Evolutionary conservation across 1,284 basidiomycete genomes (phyloP), one percentile per base, ranked within the genome.

Genomic region (Amylostereum chailletii): DNA sequence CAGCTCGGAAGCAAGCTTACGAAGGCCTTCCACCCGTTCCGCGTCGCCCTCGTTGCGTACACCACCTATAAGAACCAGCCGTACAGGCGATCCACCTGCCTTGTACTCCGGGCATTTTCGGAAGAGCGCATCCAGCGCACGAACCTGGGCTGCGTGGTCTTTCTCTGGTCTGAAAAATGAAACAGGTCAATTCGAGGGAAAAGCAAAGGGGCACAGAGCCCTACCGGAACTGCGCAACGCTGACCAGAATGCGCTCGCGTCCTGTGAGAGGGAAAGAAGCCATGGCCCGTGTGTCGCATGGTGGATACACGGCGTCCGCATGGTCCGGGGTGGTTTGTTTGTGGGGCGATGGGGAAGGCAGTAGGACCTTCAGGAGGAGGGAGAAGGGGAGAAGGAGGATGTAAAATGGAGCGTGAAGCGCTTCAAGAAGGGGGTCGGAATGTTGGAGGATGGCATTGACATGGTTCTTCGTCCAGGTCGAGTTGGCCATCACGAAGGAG

Each of bases 391-490:
- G 40, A 47, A 79, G 72, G 6, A 82, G 45, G 29, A 63, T 43
- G 45, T 76, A 72, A 26, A 81, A 60, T 3, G 75, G 57, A 7
- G 56, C 59, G 58, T 79, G 72, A 5, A 82, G 43, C 27, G 63
- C 44, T 45, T 76, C 72, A 26, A 82, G 60, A 3, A 76, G 57
- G 8, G 56, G 59, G 58, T 83, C 79, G 11, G 68, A 67, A 51
- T 81, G 70, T n/a, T 68, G 67, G 10, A 94, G 68, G 43, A 94
- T 80, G 1, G 76, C 71, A 57, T 87, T 76, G 55, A 99, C 72
- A 61, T 99, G 96, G 38, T 76, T 77, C 57, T 84, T 81, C 1
- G 96, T 99, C 95, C 96, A 99, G 0, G 87, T 86, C 1, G 93
- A 96, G 66, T 99, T 99, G 56, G 86, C 93, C 85, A 96, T 94